phyloP scores from a whole-genome alignment of 768 basidiomycete species.

The Macrolepiota albuminosa region DNA sequence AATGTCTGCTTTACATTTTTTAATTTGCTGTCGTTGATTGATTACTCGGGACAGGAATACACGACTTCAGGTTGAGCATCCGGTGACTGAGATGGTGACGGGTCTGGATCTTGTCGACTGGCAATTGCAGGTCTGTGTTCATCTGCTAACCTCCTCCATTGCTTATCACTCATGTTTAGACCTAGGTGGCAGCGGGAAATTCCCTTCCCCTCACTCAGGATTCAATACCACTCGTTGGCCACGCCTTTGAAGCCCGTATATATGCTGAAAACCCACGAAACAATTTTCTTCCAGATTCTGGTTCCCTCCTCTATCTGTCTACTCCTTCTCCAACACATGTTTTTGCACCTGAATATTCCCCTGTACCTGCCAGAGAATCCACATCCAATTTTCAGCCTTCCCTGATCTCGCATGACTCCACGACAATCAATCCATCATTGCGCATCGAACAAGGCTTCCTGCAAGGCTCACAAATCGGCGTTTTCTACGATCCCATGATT shows the following conservation, averaged over 20 bases:
- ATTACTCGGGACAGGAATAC: conserved; percentile 57
- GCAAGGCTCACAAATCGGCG: conserved; percentile 75
- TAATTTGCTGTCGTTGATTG: not conserved
- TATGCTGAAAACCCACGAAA: conserved; percentile 95
- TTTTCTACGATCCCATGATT: conserved; percentile 91
- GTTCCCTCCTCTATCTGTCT: conserved; percentile 72
- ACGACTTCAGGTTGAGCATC: conserved; percentile 84
- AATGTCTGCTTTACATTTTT: conserved; percentile 50
- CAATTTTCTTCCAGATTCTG: conserved; percentile 90
- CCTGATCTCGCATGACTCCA: conserved; percentile 23
- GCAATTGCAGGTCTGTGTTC: conserved; percentile 69
- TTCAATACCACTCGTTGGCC: conserved; percentile 81
- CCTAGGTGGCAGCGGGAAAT: conserved; percentile 83
- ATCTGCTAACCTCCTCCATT: not conserved
- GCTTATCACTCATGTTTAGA: not conserved
- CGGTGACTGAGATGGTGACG: conserved; percentile 93
- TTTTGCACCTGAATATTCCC: conserved; percentile 50
- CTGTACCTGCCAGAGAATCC: conserved; percentile 19
- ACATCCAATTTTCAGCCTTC: conserved; percentile 26
- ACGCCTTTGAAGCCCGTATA: conserved; percentile 92
- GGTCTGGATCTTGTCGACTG: conserved; percentile 93
- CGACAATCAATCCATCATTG: conserved; percentile 50
- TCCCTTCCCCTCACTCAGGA: conserved; percentile 73
- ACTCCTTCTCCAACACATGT: conserved; percentile 70
- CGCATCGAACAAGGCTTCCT: conserved; percentile 90